Percentiles rank a stretch among this genome's conserved stretches.
phyloP scores from a whole-genome alignment of 73 alveolate species.

The Paramecium sonneborni region DNA sequence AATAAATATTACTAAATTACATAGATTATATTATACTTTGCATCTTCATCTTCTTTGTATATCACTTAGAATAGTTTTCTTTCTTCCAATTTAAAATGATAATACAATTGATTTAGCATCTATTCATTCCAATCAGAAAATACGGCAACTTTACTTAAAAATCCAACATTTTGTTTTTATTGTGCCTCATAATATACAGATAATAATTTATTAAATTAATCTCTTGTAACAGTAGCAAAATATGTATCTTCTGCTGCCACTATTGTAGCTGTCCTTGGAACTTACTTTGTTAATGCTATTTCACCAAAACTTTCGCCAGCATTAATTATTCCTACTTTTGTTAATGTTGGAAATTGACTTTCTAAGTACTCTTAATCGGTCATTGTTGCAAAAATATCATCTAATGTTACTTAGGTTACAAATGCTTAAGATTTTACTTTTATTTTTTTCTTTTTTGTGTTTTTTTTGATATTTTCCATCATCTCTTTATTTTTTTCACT shows the following conservation, averaged over 20 bases:
- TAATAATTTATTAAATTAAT: constrained; percentile 76
- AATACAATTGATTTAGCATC: constrained; percentile 45
- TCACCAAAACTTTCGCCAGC: constrained; percentile 97
- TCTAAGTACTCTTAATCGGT: constrained; percentile 12
- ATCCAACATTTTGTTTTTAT: neutral
- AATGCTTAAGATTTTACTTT: neutral
- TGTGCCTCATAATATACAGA: neutral
- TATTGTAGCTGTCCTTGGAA: constrained; percentile 95
- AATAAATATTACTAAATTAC: neutral
- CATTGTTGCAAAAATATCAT: neutral
- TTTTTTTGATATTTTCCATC: neutral
- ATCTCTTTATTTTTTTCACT: neutral
- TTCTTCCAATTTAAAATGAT: constrained; percentile 16
- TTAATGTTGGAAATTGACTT: constrained; percentile 51
- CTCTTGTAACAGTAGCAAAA: constrained; percentile 82
- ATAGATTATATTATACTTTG: neutral
- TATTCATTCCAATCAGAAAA: constrained; percentile 50
- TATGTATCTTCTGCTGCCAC: constrained; percentile 85
- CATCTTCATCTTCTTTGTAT: neutral
- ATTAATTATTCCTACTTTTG: constrained; percentile 74
- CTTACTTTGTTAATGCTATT: constrained; percentile 84
- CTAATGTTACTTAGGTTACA: neutral
- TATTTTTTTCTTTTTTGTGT: neutral
- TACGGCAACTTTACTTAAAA: neutral
- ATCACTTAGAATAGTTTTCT: neutral